phyloP scores from a whole-genome alignment of 1,284 basidiomycete species.

The Cryptococcus sp. region DNA sequence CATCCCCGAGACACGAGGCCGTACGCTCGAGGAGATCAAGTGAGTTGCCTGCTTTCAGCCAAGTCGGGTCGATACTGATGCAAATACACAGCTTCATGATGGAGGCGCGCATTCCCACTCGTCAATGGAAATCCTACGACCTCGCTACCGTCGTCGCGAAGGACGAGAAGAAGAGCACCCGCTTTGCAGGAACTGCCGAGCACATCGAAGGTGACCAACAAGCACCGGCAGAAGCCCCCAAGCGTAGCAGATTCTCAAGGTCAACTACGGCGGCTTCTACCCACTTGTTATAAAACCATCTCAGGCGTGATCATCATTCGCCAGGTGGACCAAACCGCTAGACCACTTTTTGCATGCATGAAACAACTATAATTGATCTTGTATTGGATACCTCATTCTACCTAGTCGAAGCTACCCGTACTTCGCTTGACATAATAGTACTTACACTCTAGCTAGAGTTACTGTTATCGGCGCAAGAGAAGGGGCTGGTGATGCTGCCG shows the following conservation, averaged over 20 bases:
- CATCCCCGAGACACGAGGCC: constrained; percentile 51
- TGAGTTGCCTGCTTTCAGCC: constrained; percentile 9
- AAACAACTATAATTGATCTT: too few relatives aligned
- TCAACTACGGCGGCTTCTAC: too few relatives aligned
- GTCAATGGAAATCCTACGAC: constrained; percentile 45
- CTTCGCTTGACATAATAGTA: too few relatives aligned
- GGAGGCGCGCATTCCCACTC: constrained; percentile 45
- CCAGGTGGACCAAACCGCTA: too few relatives aligned
- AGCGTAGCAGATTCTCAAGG: background rate
- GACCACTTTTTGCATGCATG: too few relatives aligned
- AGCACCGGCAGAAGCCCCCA: background rate
- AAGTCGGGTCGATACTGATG: background rate
- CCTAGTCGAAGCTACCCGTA: too few relatives aligned
- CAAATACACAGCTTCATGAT: constrained; percentile 31
- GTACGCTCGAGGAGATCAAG: constrained; percentile 49
- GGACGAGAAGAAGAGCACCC: constrained; percentile 35
- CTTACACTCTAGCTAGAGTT: constrained; percentile 13
- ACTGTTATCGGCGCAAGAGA: constrained; percentile 49
- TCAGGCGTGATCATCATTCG: too few relatives aligned
- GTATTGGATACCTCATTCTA: too few relatives aligned
- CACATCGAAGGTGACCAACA: constrained; percentile 16
- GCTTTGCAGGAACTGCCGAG: constrained; percentile 29
- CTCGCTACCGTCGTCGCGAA: constrained; percentile 39
- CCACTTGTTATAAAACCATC: too few relatives aligned
- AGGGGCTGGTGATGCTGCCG: constrained; percentile 45